Conservation (phyloP, 2,329 filamentous ascomycete genomes). For the Fusarium temperatum region DNA sequence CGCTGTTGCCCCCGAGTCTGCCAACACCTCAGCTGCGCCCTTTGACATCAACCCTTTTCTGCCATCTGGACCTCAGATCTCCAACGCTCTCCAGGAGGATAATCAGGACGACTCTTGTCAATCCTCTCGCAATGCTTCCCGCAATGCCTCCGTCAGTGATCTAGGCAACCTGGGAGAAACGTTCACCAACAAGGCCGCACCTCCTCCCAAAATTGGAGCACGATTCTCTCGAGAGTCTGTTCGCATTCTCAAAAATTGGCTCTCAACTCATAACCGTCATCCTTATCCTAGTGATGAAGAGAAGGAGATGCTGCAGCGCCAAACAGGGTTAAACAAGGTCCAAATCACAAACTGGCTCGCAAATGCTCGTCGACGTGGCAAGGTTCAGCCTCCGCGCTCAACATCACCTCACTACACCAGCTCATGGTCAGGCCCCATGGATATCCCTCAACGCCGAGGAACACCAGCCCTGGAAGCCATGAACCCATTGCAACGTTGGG, state of each 20-base stretch:
- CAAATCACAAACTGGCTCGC: conserved; percentile 95
- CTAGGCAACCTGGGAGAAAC: conserved; percentile 40
- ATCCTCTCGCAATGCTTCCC: conserved; percentile 40
- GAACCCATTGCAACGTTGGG: conserved; percentile 68
- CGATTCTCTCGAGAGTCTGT: conserved; percentile 84
- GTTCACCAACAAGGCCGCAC: conserved; percentile 43
- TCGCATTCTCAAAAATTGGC: conserved; percentile 84
- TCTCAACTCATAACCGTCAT: conserved; percentile 79
- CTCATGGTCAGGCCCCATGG: conserved; percentile 69
- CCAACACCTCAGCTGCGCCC: conserved; percentile 46
- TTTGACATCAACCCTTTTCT: conserved; percentile 60
- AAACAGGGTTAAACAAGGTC: conserved; percentile 81
- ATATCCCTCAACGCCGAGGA: conserved; percentile 73
- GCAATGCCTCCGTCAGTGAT: conserved; percentile 42
- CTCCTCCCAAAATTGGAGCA: conserved; percentile 71
- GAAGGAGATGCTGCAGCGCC: conserved; percentile 79
- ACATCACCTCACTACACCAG: conserved; percentile 74
- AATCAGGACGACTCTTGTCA: conserved; percentile 36
- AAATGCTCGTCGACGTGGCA: conserved; percentile 85
- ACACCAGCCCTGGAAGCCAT: conserved; percentile 63
- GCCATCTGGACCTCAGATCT: conserved; percentile 54
- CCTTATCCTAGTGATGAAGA: conserved; percentile 91
- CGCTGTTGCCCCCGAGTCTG: conserved; percentile 49
- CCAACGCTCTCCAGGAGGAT: conserved; percentile 45
- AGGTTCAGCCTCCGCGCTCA: conserved; percentile 73